Evolutionary conservation across 2,329 filamentous ascomycete species (phyloP).

Genomic region (Cordyceps javanica): DNA sequence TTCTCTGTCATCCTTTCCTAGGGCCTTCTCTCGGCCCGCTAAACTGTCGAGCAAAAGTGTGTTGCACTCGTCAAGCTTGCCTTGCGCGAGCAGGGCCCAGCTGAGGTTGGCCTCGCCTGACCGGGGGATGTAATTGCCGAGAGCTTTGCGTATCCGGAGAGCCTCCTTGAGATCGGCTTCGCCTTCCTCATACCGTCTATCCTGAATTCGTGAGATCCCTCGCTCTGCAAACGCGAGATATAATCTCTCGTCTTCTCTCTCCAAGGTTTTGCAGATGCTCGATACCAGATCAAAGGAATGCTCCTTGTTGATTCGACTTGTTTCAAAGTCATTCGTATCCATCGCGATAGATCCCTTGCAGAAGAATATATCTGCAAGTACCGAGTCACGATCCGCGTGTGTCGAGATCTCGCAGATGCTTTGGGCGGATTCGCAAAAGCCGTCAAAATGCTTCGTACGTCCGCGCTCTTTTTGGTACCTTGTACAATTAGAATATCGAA

Average conservation of each 20-base stretch:
- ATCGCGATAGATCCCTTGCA: constrained; percentile 12
- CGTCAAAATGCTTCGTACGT: constrained; percentile 6
- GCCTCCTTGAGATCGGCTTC: constrained; percentile 13
- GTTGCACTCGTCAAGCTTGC: constrained; percentile 13
- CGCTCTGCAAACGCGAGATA: constrained; percentile 14
- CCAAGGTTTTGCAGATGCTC: constrained; percentile 9
- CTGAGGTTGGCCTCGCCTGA: constrained; percentile 13
- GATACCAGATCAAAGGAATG: constrained; percentile 11
- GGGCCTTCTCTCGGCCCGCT: constrained; percentile 2
- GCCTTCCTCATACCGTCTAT: constrained; percentile 7
- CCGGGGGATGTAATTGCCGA: constrained; percentile 14
- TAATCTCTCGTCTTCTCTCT: constrained; percentile 10
- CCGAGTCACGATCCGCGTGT: constrained; percentile 10
- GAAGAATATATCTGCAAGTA: constrained; percentile 14
- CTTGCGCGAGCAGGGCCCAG: constrained; percentile 13
- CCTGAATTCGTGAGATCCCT: constrained; percentile 12
- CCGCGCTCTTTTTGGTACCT: constrained; percentile 14
- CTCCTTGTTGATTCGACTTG: constrained; percentile 13
- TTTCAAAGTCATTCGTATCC: constrained; percentile 14
- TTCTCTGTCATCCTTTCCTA: constrained; percentile 13
- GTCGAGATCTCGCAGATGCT: constrained; percentile 12
- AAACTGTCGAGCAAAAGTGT: constrained; percentile 12
- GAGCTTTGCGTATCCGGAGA: constrained; percentile 6
- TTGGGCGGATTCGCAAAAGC: constrained; percentile 12
- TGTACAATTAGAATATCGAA: not conserved